Evolutionary conservation across 2,329 filamentous ascomycete species (phyloP).

Genomic region (Ophiostoma pallidulum): DNA sequence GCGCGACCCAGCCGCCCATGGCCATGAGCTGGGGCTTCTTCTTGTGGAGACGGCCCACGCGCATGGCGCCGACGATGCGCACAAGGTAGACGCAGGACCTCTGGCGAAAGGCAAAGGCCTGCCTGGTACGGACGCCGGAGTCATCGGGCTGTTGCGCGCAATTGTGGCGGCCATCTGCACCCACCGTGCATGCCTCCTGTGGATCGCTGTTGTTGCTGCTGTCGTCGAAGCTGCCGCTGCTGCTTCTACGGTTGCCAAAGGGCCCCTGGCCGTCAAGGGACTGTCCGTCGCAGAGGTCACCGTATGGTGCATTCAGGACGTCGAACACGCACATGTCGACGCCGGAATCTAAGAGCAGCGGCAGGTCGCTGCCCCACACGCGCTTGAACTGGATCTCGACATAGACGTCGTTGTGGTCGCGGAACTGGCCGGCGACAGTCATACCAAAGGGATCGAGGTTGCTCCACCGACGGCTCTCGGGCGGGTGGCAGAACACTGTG

Average conservation of each 20-base stretch:
- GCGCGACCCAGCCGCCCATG: conserved; percentile 20
- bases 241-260: no score
- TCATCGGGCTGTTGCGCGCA: not conserved
- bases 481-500: no score
- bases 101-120: conserved; percentile 2
- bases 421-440: not conserved
- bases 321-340: conserved; percentile 4
- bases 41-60: no score
- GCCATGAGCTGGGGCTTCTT: not conserved
- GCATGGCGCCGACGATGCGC: conserved; percentile 16
- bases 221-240: no score
- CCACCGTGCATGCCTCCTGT: no score
- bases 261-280: no score
- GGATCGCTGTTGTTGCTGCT: no score
- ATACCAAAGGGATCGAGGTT: not conserved
- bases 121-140: no score
- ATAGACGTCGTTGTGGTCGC: not conserved
- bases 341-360: conserved; percentile 5
- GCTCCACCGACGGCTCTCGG: conserved; percentile 3
- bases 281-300: not conserved
- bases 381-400: conserved; percentile 14
- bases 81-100: conserved; percentile 19
- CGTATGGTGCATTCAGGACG: not conserved
- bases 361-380: conserved; percentile 9
- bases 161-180: not conserved